Evolutionary conservation across 108 stramenopile species (phyloP).

Genomic region (Fistulifera solaris): DNA sequence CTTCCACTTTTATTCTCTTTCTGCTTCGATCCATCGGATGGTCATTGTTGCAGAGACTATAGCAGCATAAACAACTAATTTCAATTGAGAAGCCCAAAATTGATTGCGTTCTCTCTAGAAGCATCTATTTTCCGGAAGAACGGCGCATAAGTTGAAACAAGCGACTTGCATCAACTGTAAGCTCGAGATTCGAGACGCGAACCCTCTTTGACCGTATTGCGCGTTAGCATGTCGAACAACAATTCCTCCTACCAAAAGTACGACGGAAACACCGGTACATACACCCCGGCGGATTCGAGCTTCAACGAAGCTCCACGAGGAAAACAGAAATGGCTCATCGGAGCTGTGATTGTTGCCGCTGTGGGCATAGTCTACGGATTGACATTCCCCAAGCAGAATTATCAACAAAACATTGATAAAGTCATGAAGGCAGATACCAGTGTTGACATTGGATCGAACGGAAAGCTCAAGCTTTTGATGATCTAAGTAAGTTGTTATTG

Average conservation of each 20-base stretch:
- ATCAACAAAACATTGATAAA: conserved; percentile 1
- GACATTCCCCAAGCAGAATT: background rate
- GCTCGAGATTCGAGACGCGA: no score
- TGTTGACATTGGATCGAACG: conserved; percentile 16
- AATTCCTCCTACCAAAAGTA: conserved; percentile 1
- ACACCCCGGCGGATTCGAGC: background rate
- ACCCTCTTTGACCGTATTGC: no score
- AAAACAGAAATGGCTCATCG: conserved; percentile 1
- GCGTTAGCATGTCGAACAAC: conserved; percentile 4
- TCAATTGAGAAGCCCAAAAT: no score
- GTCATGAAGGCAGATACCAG: conserved; percentile 12
- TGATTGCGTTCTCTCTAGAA: no score
- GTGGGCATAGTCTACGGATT: conserved; percentile 5
- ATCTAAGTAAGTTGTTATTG: conserved; percentile 24
- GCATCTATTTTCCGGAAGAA: no score
- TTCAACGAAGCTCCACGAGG: background rate
- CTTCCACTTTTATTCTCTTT: no score
- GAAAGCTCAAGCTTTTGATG: conserved; percentile 48
- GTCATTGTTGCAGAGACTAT: no score
- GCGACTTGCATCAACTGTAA: no score
- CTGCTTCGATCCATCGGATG: no score
- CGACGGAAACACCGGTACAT: conserved; percentile 2
- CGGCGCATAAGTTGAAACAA: no score
- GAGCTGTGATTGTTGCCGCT: conserved; percentile 1
- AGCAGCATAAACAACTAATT: no score